A percentile compares a stretch with the other conserved stretches of the same genome.
phyloP scores from a whole-genome alignment of 2,329 filamentous ascomycete genomes.

The Penicillium sp. region DNA sequence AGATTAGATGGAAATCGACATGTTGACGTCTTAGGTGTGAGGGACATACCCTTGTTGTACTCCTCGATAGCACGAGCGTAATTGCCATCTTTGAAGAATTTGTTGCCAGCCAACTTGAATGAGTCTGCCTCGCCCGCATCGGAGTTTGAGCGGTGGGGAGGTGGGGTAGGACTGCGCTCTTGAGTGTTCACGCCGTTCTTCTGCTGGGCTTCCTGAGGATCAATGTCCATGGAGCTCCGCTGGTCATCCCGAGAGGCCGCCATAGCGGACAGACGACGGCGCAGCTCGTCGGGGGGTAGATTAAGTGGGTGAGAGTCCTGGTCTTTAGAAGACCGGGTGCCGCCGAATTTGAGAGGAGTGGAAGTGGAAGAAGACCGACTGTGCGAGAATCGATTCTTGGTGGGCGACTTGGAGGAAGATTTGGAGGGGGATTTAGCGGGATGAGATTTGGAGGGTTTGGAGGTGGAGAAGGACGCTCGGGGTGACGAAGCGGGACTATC shows the following conservation, averaged over 20 bases:
- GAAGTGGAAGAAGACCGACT: slow-evolving; percentile 34
- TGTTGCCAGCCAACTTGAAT: slow-evolving; percentile 92
- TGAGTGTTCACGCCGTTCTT: slow-evolving; percentile 35
- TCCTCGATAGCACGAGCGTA: slow-evolving; percentile 85
- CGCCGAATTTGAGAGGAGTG: slow-evolving; percentile 34
- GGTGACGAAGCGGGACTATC: slow-evolving; percentile 39
- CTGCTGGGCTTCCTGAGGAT: slow-evolving; percentile 56
- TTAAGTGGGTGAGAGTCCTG: slow-evolving; percentile 83
- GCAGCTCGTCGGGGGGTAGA: slow-evolving; percentile 83
- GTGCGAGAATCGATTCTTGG: slow-evolving; percentile 27
- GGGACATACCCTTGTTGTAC: slow-evolving; percentile 81
- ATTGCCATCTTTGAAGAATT: slow-evolving; percentile 93
- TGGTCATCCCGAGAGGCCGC: slow-evolving; percentile 47
- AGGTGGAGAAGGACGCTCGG: slow-evolving; percentile 35
- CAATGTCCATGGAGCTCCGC: slow-evolving; percentile 73
- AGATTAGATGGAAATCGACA: slow-evolving; percentile 1
- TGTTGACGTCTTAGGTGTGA: background rate
- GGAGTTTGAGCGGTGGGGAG: slow-evolving; percentile 49
- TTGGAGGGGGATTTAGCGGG: slow-evolving; percentile 23
- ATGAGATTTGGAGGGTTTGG: slow-evolving; percentile 20
- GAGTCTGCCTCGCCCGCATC: slow-evolving; percentile 76
- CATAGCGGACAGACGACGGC: slow-evolving; percentile 64
- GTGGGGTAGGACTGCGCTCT: slow-evolving; percentile 47
- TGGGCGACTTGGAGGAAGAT: slow-evolving; percentile 15
- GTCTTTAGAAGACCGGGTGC: slow-evolving; percentile 35